Evolutionary conservation across 1,284 basidiomycete genomes (phyloP), one percentile per base, ranked within the genome.

Genomic region (Phaffia rhodozyma): DNA sequence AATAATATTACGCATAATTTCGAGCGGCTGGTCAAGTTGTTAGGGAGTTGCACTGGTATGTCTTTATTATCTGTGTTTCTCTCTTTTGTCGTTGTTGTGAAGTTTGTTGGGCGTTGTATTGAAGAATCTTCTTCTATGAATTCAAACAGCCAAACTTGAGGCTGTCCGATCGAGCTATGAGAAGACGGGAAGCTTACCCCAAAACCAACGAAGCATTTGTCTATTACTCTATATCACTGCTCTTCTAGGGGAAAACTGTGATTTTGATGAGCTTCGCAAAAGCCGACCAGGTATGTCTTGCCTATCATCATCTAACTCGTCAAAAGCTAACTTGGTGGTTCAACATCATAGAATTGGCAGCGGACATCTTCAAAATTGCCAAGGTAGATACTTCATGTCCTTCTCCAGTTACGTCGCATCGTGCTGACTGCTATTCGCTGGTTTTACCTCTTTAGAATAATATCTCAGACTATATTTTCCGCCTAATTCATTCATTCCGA

Each of bases 1-100:
- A 84, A 84, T 59, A 77, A 88, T 70, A 80, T 97, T 34, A 97
- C 96, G 0, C 86, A 89, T 68, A 89, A 96, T 69, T 94, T 86
- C 70, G 75, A 76, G 18, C 81, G 84, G 29, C 79, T 97, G 20
- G 81, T 90, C 25, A 84, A 83, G 47, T 79, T 96, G 3, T 73
- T 96, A 68, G 84, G 86, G 68, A 89, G 87, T 0, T 92, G 88
- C 72, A 87, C 90, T 70, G 78, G 89, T 88, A 68, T 65, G 81
- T 73, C 13, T 23, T n/a, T n/a, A n/a, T n/a, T n/a, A n/a, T n/a
- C n/a, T n/a, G n/a, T n/a, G n/a, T n/a, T n/a, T 56, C 47, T 29
- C 29, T 50, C 64, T 16, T 50, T 55, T 13, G 2, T 27, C 27
- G 27, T 13, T 34, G 56, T 2, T 4, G n/a, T 34, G 48, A 16